Base-by-base conservation (phyloP, 2,329 filamentous ascomycete species). In the Xylaria sp. region DNA sequence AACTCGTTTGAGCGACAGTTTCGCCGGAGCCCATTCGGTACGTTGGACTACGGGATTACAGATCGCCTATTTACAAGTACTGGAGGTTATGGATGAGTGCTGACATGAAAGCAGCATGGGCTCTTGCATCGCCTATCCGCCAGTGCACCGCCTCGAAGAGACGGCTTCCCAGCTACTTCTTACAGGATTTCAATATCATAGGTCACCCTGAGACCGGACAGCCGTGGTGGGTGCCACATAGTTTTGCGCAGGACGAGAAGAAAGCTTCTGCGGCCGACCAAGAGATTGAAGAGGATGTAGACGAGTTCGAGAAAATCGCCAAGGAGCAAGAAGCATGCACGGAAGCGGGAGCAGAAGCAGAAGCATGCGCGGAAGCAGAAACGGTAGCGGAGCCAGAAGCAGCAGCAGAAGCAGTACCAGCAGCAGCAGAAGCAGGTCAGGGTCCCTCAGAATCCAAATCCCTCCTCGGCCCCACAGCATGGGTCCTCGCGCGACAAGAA, bases 11-110 rank as follows among this genome's bases (percentile, higher is more conserved):
- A 87, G 67, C 78, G 76, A 59, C 80, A 83, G 60, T 74, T 91
- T 1, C 76, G 75, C 35, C 78, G 78, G 44, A 92, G 89, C 64
- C 78, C 86, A 2, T 91, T 83, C 65, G 88, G 86, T 88, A 75
- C 35, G 75, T 62, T 30, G 42, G 37, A 35, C 4, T 23, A 10
- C 6, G 16, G 56, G 42, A 8, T 48, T 19, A 18, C 19, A 1
- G 44, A 3, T 9, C 9, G 47, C 13, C 30, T 18, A 18, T 16
- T 50, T 5, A 6, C 16, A 16, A 16, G 16, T 16, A 16, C 16
- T 16, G 11, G 7, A 35, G 7, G 7, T 30, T 7, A 30, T 13
- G 3, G 3, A 5, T 7, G 9, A 7, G 23, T 42, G 47, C 55
- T 58, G 37, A 63, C 52, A 34, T 49, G 16, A 8, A 16, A 4